phyloP scores from a whole-genome alignment of 768 basidiomycete species.

The Pulveroboletus ravenelii region DNA sequence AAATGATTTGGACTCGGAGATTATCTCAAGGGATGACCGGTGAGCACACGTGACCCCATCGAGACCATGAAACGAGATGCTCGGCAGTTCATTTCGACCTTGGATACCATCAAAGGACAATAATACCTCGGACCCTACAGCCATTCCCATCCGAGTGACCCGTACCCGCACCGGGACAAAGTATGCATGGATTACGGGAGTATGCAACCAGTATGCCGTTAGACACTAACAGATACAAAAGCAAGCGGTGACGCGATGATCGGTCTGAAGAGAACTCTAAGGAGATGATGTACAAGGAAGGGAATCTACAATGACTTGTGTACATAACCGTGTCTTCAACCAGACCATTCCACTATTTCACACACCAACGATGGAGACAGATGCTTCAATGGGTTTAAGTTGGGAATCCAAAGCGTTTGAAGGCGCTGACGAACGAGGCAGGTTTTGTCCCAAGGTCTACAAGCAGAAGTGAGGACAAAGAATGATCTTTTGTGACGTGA shows the following conservation, averaged over 20 bases:
- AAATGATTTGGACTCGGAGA: too few relatives aligned
- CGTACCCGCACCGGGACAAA: neutral
- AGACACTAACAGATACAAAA: conserved; percentile 4
- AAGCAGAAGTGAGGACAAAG: conserved; percentile 6
- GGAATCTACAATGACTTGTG: neutral
- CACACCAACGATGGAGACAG: conserved; percentile 34
- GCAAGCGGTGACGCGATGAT: neutral
- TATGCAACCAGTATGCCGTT: conserved; percentile 1
- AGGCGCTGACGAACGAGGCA: conserved; percentile 37
- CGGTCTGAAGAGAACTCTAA: neutral
- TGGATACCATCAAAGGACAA: neutral
- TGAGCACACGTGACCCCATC: neutral
- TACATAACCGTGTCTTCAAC: neutral
- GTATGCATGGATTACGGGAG: neutral
- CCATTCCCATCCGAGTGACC: neutral
- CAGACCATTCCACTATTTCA: conserved; percentile 5
- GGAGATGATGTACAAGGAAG: neutral
- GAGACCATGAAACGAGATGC: neutral
- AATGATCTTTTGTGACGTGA: neutral
- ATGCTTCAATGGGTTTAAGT: conserved; percentile 42
- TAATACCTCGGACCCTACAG: too few relatives aligned
- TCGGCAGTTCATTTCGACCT: neutral
- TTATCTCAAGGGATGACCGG: neutral
- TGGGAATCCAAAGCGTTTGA: conserved; percentile 40
- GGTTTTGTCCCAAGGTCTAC: conserved; percentile 39